Evolutionary conservation across 2,329 filamentous ascomycete species (phyloP).

Genomic region (Endoconidiophora polonica): DNA sequence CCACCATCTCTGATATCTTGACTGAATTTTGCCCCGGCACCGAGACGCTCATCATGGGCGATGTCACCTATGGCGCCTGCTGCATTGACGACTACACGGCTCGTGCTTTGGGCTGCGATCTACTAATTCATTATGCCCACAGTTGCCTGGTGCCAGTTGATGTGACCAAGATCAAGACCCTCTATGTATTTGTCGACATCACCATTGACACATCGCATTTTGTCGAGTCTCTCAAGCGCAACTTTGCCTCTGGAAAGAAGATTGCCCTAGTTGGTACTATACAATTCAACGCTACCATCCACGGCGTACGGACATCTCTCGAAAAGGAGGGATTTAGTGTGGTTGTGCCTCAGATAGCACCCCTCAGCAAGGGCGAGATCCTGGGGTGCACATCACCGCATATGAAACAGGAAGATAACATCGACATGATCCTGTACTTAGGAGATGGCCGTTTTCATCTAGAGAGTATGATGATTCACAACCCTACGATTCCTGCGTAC

Average conservation of each 20-base stretch:
- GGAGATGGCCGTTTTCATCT: slow-evolving; percentile 91
- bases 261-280: slow-evolving; percentile 93
- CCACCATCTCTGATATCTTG: slow-evolving; percentile 92
- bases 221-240: slow-evolving; percentile 70
- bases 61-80: slow-evolving; percentile 96
- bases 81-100: slow-evolving; percentile 98
- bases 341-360: slow-evolving; percentile 80
- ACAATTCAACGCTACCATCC: slow-evolving; percentile 94
- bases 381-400: slow-evolving; percentile 88
- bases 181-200: slow-evolving; percentile 98
- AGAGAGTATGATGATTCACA: slow-evolving; percentile 98
- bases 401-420: slow-evolving; percentile 37
- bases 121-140: slow-evolving; percentile 93
- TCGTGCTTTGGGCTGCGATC: slow-evolving; percentile 77
- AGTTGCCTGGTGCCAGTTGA: slow-evolving; percentile 92
- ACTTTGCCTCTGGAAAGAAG: slow-evolving; percentile 70
- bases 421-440: slow-evolving; percentile 73
- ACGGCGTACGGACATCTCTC: slow-evolving; percentile 62
- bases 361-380: slow-evolving; percentile 87
- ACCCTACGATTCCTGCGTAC: slow-evolving; percentile 78
- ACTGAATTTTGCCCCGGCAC: slow-evolving; percentile 83
- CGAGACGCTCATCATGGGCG: slow-evolving; percentile 95
- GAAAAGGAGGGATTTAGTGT: slow-evolving; percentile 74
- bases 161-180: slow-evolving; percentile 87
- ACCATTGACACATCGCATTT: slow-evolving; percentile 84